These are phyloP conservation scores for Isabelozyma pseudorhagii DNA, from an alignment of 805 yeast genomes.

Conservation along the genomic window DNA sequence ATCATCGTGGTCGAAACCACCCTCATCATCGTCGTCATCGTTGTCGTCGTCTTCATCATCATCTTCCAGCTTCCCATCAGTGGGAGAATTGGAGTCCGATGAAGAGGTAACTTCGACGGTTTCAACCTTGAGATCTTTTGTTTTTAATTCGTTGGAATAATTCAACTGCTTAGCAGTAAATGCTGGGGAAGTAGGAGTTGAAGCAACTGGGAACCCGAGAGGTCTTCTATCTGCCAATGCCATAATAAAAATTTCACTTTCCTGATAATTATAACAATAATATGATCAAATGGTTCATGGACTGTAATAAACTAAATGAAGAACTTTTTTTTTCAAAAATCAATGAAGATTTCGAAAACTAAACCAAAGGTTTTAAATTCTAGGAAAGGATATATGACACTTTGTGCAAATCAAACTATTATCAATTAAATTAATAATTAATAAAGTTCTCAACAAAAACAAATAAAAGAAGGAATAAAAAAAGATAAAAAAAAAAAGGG, in stretches of 20 bases:
- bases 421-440: conserved; percentile 1
- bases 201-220: conserved; percentile 48
- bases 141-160: conserved; percentile 1
- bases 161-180: conserved; percentile 29
- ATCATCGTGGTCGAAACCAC: conserved; percentile 19
- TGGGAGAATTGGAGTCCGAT: conserved; percentile 8
- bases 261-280: not conserved
- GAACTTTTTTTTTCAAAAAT: not conserved
- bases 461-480: not conserved
- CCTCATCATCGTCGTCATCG: conserved; percentile 14
- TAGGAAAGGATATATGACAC: not conserved
- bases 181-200: conserved; percentile 45
- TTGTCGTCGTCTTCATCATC: conserved; percentile 5
- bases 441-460: not conserved
- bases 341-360: not conserved
- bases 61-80: not conserved
- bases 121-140: not conserved
- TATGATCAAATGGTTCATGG: not conserved
- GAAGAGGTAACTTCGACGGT: conserved; percentile 6
- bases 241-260: conserved; percentile 29
- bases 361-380: not conserved
- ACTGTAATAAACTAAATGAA: not conserved
- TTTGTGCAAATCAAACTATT: not conserved
- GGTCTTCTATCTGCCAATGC: conserved; percentile 70
- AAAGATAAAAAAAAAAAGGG: not conserved